Percentiles rank a stretch among this genome's conserved stretches.
phyloP scores from a whole-genome alignment of 2,329 filamentous ascomycete species.

The Scedosporium aurantiacum region DNA sequence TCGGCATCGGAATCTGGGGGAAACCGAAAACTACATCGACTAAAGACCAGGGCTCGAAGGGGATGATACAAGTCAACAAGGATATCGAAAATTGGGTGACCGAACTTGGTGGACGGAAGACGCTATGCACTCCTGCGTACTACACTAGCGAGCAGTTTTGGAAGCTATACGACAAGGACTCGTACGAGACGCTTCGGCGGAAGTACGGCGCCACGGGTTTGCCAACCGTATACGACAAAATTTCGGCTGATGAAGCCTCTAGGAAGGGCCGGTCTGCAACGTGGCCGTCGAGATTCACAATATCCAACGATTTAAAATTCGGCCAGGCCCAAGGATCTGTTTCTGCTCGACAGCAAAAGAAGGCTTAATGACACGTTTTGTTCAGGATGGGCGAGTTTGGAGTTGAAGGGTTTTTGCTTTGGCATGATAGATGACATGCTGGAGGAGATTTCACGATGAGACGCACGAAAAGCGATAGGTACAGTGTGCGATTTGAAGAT shows the following conservation, averaged over 20 bases:
- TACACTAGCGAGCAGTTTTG: slow-evolving; percentile 60
- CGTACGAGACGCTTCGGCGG: slow-evolving; percentile 47
- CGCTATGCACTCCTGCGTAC: slow-evolving; percentile 59
- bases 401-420: background rate
- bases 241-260: slow-evolving; percentile 29
- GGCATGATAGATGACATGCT: background rate
- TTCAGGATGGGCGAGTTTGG: background rate
- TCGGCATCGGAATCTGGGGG: slow-evolving; percentile 57
- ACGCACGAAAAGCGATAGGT: background rate
- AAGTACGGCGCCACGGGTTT: slow-evolving; percentile 49
- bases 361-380: background rate
- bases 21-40: slow-evolving; percentile 28
- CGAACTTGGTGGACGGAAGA: slow-evolving; percentile 54
- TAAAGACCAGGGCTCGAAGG: background rate
- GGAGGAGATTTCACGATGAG: background rate
- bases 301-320: background rate
- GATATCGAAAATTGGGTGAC: slow-evolving; percentile 48
- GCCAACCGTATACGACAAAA: slow-evolving; percentile 58
- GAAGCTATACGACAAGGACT: slow-evolving; percentile 46
- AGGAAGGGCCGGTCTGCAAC: background rate
- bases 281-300: background rate
- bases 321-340: background rate
- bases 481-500: background rate
- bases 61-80: slow-evolving; percentile 43
- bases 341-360: background rate